Evolutionary conservation across 805 yeast genomes (phyloP).

Genomic region (Spathaspora arborariae): DNA sequence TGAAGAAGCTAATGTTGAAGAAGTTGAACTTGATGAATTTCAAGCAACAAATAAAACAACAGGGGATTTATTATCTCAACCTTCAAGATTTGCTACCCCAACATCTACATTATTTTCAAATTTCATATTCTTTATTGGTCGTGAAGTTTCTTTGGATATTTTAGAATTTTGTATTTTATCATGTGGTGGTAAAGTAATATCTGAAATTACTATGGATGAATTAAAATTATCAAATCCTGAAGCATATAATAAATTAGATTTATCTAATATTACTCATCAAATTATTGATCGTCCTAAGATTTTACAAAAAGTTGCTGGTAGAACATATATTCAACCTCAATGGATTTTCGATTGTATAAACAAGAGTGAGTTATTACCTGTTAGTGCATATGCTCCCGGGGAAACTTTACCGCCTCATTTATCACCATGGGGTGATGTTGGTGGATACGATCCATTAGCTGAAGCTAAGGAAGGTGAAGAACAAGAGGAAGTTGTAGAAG

Average conservation of each 20-base stretch:
- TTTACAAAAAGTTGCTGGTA: slow-evolving; percentile 73
- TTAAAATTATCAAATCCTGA: slow-evolving; percentile 46
- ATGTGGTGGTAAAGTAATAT: slow-evolving; percentile 79
- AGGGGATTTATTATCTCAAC: slow-evolving; percentile 76
- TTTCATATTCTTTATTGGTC: slow-evolving; percentile 82
- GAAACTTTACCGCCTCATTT: slow-evolving; percentile 94
- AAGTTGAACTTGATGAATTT: slow-evolving; percentile 62
- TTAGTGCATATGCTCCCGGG: slow-evolving; percentile 85
- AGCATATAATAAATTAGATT: slow-evolving; percentile 48
- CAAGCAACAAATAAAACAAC: slow-evolving; percentile 56
- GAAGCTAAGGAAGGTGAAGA: slow-evolving; percentile 42
- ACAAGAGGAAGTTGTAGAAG: slow-evolving; percentile 49
- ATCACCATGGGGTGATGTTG: slow-evolving; percentile 98
- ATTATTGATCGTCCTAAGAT: slow-evolving; percentile 89
- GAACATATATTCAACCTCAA: slow-evolving; percentile 95
- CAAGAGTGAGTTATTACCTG: slow-evolving; percentile 69
- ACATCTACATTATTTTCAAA: slow-evolving; percentile 65
- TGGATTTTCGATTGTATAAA: slow-evolving; percentile 94
- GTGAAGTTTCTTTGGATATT: slow-evolving; percentile 93
- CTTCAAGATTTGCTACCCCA: slow-evolving; percentile 47
- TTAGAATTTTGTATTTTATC: slow-evolving; percentile 83
- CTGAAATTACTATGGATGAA: slow-evolving; percentile 87
- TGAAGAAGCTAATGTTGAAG: slow-evolving; percentile 11
- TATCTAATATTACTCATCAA: slow-evolving; percentile 82
- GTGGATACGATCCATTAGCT: slow-evolving; percentile 81